Conservation (phyloP, 441 rosid species). For the Syzygium syzygioides region DNA sequence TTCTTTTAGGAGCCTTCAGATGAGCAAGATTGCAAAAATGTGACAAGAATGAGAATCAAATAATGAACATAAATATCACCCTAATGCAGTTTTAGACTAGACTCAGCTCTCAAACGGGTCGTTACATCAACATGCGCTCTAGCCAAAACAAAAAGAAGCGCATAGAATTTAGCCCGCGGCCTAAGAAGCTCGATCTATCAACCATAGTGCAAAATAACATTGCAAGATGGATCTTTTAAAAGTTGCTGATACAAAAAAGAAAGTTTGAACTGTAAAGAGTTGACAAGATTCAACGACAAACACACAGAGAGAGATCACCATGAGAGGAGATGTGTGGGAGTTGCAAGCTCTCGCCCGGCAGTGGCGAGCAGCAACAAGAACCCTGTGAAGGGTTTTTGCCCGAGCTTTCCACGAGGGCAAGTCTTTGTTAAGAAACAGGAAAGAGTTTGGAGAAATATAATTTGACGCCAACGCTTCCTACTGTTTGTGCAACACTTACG, state of each 20-base stretch:
- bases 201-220: not conserved
- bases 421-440: not conserved
- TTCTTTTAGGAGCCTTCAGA: slow-evolving; percentile 13
- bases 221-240: not conserved
- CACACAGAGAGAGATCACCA: not conserved
- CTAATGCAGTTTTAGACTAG: not conserved
- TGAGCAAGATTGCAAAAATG: not conserved
- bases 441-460: too few species aligned
- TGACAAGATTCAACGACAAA: not conserved
- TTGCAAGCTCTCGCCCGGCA: not conserved
- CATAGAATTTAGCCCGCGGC: not conserved
- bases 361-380: not conserved
- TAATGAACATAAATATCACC: not conserved
- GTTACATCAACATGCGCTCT: not conserved
- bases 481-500: too few species aligned
- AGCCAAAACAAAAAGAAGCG: not conserved
- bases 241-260: not conserved
- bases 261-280: not conserved
- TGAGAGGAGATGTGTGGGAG: not conserved
- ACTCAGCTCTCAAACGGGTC: not conserved
- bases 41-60: not conserved
- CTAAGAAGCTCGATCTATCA: not conserved
- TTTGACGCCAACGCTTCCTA: too few species aligned
- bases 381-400: not conserved
- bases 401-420: not conserved